Evolutionary conservation across 192 early-diverging fungal species (phyloP).

Genomic region (Umbelopsis vinacea): DNA sequence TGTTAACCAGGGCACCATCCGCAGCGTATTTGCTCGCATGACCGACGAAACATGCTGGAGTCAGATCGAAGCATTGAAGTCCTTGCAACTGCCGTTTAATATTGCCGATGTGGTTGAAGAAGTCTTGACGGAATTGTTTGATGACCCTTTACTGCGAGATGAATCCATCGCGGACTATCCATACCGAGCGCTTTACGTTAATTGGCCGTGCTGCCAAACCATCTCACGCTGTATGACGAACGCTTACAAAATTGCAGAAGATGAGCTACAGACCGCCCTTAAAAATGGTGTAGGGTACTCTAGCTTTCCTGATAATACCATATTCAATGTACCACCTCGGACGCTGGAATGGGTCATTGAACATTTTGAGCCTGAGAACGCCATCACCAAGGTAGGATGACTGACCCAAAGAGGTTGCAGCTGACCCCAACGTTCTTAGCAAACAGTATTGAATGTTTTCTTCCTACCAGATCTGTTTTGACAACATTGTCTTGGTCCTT

Average conservation of each 20-base stretch:
- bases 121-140: conserved; percentile 10
- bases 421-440: too few species aligned
- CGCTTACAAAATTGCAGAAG: neutral
- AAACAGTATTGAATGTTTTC: too few species aligned
- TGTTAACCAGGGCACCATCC: neutral
- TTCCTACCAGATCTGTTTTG: conserved; percentile 15
- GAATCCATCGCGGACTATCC: conserved; percentile 17
- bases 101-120: conserved; percentile 10
- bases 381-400: neutral
- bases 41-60: conserved; percentile 20
- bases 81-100: conserved; percentile 13
- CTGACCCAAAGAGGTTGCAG: neutral
- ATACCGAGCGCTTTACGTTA: neutral
- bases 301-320: conserved; percentile 12
- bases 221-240: conserved; percentile 10
- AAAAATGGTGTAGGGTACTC: conserved; percentile 11
- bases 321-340: conserved; percentile 12
- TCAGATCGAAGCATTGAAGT: conserved; percentile 19
- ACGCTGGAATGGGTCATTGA: conserved; percentile 18
- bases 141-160: conserved; percentile 4
- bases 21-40: conserved; percentile 21
- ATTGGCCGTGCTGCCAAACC: conserved; percentile 15
- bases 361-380: conserved; percentile 13
- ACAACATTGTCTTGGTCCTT: conserved; percentile 16
- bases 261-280: neutral